These are phyloP conservation scores for Tetraselmis striata DNA, from an alignment of 139 green algal species.

Conservation along the genomic window DNA sequence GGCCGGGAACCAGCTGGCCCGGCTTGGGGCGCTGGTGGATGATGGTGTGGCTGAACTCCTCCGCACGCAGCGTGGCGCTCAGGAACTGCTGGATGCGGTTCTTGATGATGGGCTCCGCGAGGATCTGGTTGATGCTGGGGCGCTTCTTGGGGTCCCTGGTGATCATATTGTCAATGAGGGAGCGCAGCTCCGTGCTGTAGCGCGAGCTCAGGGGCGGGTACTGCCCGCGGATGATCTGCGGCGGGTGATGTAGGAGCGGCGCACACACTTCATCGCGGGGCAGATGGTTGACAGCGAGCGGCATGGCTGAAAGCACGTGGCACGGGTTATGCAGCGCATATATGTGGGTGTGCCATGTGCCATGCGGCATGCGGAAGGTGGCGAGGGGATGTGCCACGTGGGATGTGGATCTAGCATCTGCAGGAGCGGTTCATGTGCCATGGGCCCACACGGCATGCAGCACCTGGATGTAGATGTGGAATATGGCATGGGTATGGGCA, in stretches of 20 bases:
- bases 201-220: slow-evolving; percentile 29
- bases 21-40: slow-evolving; percentile 46
- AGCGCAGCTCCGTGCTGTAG: slow-evolving; percentile 37
- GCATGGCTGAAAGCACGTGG: too few species aligned
- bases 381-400: too few species aligned
- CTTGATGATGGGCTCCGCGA: slow-evolving; percentile 46
- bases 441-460: too few species aligned
- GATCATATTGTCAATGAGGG: slow-evolving; percentile 52
- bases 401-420: too few species aligned
- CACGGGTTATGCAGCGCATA: too few species aligned
- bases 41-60: slow-evolving; percentile 60
- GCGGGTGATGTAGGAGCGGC: neutral
- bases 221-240: slow-evolving; percentile 47
- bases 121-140: slow-evolving; percentile 57
- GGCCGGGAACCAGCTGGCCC: slow-evolving; percentile 30
- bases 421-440: too few species aligned
- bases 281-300: too few species aligned
- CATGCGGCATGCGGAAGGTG: too few species aligned
- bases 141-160: slow-evolving; percentile 34
- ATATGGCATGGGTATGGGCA: too few species aligned
- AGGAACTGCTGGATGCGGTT: slow-evolving; percentile 50
- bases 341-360: too few species aligned
- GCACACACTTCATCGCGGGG: too few species aligned
- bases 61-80: slow-evolving; percentile 32
- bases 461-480: too few species aligned